These are phyloP conservation scores for Fusarium siculi DNA, from an alignment of 2,329 filamentous ascomycete species.

Conservation along the genomic window DNA sequence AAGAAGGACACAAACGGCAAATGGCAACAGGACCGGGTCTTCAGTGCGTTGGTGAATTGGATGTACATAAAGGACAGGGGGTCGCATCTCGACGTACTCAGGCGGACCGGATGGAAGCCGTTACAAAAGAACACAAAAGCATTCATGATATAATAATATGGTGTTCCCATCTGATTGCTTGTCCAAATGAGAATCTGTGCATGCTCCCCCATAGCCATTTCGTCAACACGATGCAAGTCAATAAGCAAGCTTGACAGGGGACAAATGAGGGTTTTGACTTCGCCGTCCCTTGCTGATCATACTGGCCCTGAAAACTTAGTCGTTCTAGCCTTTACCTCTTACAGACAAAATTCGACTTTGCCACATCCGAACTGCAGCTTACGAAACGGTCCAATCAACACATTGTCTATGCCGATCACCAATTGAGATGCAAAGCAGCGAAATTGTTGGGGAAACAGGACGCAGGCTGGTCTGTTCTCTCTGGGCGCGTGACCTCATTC, in stretches of 20 bases:
- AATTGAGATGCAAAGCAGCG: conserved; percentile 28
- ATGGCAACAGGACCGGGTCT: conserved; percentile 39
- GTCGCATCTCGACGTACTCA: conserved; percentile 19
- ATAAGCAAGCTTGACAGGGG: neutral
- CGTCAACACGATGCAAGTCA: neutral
- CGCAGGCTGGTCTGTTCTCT: conserved; percentile 29
- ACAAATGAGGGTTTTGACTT: neutral
- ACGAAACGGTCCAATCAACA: conserved; percentile 29
- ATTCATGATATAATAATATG: conserved; percentile 33
- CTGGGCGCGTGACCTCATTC: conserved; percentile 35
- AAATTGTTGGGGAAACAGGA: conserved; percentile 39
- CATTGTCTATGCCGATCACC: conserved; percentile 27
- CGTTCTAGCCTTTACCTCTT: neutral
- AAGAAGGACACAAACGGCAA: conserved; percentile 31
- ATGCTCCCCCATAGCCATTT: neutral
- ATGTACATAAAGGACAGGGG: conserved; percentile 35
- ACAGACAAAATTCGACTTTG: conserved; percentile 14
- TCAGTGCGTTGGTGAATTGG: conserved; percentile 30
- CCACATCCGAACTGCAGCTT: conserved; percentile 16
- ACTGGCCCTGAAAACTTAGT: neutral
- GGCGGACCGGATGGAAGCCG: conserved; percentile 14
- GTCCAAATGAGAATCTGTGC: neutral
- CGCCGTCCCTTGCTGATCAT: conserved; percentile 19
- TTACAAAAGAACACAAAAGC: conserved; percentile 28
- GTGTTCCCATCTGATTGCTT: conserved; percentile 12